phyloP scores from a whole-genome alignment of 2,329 filamentous ascomycete genomes.

The Phialophora verrucosa region DNA sequence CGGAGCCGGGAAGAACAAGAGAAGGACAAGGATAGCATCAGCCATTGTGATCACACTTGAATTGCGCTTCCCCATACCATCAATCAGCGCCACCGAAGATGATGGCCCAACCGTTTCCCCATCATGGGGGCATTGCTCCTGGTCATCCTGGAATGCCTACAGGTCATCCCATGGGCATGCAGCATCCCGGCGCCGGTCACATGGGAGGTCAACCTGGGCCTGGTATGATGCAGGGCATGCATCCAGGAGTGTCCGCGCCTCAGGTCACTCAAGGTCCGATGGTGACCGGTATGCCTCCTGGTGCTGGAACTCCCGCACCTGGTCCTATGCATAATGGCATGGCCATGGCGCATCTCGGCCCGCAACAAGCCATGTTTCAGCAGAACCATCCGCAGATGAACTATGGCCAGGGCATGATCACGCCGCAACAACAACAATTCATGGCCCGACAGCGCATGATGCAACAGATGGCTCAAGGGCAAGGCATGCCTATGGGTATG shows the following conservation, averaged over 20 bases:
- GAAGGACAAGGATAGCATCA: constrained; percentile 14
- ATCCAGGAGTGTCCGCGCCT: constrained; percentile 65
- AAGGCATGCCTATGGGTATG: constrained; percentile 37
- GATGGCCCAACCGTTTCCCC: constrained; percentile 62
- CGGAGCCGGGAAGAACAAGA: constrained; percentile 26
- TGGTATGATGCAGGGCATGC: constrained; percentile 63
- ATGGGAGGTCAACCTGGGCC: constrained; percentile 55
- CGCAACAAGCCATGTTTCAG: constrained; percentile 62
- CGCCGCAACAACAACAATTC: constrained; percentile 38
- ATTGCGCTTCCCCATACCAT: constrained; percentile 1
- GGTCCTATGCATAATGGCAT: constrained; percentile 59
- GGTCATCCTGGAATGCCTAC: constrained; percentile 64
- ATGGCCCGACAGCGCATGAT: constrained; percentile 44
- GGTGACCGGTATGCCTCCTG: constrained; percentile 68
- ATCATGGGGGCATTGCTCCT: constrained; percentile 61
- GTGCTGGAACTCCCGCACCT: constrained; percentile 58
- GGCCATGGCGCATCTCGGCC: constrained; percentile 65
- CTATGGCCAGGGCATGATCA: constrained; percentile 40
- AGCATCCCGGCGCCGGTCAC: constrained; percentile 63
- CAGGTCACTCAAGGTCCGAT: constrained; percentile 68
- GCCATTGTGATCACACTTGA: constrained; percentile 12
- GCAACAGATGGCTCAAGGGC: constrained; percentile 34
- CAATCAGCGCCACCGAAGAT: constrained; percentile 53
- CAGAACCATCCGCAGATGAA: constrained; percentile 46
- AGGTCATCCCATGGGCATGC: constrained; percentile 65